A percentile compares a stretch with the other conserved stretches of the same genome.
Conservation (phyloP, 495 filamentous ascomycete genomes). For the Hypoxylon crocopeplum region DNA sequence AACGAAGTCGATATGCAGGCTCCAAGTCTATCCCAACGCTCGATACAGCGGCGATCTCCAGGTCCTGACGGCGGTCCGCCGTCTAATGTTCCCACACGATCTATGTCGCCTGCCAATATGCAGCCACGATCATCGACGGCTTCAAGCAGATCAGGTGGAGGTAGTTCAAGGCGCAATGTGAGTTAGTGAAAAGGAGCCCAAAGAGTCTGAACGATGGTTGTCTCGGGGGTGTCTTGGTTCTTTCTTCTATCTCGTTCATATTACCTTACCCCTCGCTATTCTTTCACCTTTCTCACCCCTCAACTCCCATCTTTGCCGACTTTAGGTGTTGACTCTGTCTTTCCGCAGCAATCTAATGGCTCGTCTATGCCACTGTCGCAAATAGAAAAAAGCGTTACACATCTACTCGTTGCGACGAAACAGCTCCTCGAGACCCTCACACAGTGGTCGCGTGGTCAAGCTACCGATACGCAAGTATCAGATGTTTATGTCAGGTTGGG, state of each 20-base stretch:
- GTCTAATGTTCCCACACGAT: constrained; percentile 69
- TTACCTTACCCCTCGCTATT: background rate
- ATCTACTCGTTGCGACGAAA: constrained; percentile 96
- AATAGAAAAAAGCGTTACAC: constrained; percentile 98
- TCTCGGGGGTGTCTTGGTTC: background rate
- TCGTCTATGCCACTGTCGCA: constrained; percentile 70
- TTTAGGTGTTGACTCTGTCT: constrained; percentile 18
- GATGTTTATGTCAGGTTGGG: constrained; percentile 97
- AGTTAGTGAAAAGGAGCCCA: constrained; percentile 37
- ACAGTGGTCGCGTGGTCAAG: constrained; percentile 90
- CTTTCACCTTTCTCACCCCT: background rate
- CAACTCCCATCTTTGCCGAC: background rate
- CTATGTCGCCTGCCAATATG: constrained; percentile 72
- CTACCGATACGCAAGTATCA: constrained; percentile 92
- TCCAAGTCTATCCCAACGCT: constrained; percentile 46
- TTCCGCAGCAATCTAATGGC: constrained; percentile 50
- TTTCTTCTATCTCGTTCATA: background rate
- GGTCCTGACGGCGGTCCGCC: constrained; percentile 53
- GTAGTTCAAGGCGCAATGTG: constrained; percentile 59
- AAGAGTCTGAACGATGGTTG: background rate
- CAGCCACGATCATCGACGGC: constrained; percentile 57
- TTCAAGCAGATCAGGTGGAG: constrained; percentile 45
- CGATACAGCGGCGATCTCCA: constrained; percentile 58
- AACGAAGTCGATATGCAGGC: constrained; percentile 46
- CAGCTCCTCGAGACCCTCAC: constrained; percentile 96